These are phyloP conservation scores for Multifurca ochricompacta DNA, from an alignment of 768 basidiomycete genomes.

Conservation along the genomic window DNA sequence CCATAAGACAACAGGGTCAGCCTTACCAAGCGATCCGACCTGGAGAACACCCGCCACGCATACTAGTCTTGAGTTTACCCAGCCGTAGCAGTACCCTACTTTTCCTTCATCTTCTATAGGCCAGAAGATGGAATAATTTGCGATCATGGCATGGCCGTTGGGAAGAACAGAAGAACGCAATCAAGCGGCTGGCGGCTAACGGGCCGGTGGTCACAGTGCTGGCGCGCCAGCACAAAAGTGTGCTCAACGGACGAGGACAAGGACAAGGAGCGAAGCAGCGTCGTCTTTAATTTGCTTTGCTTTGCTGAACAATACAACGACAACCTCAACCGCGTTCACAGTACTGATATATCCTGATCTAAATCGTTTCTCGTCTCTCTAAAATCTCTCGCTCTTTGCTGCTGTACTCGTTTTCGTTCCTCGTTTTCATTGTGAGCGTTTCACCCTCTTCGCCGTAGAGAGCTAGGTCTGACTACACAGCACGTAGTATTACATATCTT, in stretches of 20 bases:
- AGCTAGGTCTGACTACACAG: neutral
- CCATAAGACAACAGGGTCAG: neutral
- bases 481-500: neutral
- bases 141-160: constrained; percentile 13
- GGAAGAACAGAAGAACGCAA: too few relatives aligned
- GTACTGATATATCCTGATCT: constrained; percentile 15
- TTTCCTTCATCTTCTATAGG: constrained; percentile 15
- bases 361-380: neutral
- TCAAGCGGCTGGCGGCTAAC: too few relatives aligned
- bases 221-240: too few relatives aligned
- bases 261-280: too few relatives aligned
- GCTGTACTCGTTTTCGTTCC: neutral
- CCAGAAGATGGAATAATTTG: constrained; percentile 16
- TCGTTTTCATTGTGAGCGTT: constrained; percentile 1
- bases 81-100: constrained; percentile 18
- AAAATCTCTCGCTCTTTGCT: neutral
- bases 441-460: neutral
- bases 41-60: constrained; percentile 17
- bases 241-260: too few relatives aligned
- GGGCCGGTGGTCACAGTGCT: too few relatives aligned
- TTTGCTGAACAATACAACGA: neutral
- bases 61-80: constrained; percentile 11
- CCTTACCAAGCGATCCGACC: constrained; percentile 8
- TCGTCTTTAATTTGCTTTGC: too few relatives aligned
- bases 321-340: neutral